phyloP scores from a whole-genome alignment of 225 moss, liverwort and hornwort species.

The Neckera pumila region DNA sequence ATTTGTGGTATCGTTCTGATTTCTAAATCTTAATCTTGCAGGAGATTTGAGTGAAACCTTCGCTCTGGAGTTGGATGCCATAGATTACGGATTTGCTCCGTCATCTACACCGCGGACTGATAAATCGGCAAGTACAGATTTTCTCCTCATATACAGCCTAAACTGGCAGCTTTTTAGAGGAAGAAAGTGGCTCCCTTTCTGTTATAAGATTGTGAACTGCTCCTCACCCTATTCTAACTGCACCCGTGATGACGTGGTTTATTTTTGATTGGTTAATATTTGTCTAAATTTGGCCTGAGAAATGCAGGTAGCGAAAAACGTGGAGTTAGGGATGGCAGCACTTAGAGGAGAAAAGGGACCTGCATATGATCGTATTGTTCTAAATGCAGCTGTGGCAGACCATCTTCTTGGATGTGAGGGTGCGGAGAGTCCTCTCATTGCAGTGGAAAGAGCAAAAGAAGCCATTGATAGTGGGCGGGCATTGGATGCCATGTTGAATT shows the following conservation, averaged over 20 bases:
- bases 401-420: constrained; percentile 74
- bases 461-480: constrained; percentile 87
- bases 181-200: background rate
- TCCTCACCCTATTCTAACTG: background rate
- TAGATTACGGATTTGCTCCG: constrained; percentile 58
- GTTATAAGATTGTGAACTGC: background rate
- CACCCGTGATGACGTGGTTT: background rate
- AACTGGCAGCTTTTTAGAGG: background rate
- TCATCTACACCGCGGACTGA: constrained; percentile 64
- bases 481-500: constrained; percentile 36
- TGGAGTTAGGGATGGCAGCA: constrained; percentile 71
- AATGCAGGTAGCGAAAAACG: constrained; percentile 68
- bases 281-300: background rate
- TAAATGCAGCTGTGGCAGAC: constrained; percentile 86
- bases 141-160: background rate
- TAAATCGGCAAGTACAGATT: constrained; percentile 27
- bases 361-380: constrained; percentile 80
- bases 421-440: constrained; percentile 53
- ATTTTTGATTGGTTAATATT: background rate
- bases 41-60: constrained; percentile 63
- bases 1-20: background rate
- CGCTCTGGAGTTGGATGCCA: constrained; percentile 42
- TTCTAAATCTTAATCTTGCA: constrained; percentile 3
- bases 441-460: constrained; percentile 64
- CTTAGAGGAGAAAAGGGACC: constrained; percentile 74